phyloP scores from a whole-genome alignment of 441 rosid species.

The Erysimum cheiri region DNA sequence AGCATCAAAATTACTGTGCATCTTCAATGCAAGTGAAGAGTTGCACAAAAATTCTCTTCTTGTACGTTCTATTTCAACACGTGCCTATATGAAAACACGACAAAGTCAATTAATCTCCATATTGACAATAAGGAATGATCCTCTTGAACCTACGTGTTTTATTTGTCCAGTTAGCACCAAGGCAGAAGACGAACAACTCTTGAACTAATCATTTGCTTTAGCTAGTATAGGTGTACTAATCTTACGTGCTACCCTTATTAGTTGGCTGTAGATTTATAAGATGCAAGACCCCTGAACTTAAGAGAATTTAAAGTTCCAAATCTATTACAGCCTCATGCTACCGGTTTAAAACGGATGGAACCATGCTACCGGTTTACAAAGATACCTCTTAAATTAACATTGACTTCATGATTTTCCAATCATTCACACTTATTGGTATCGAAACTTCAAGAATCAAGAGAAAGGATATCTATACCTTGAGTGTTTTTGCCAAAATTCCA shows the following conservation, averaged over 20 bases:
- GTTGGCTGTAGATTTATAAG: conserved; percentile 15
- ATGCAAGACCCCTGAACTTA: conserved; percentile 8
- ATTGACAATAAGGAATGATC: conserved; percentile 25
- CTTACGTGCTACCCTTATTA: conserved; percentile 17
- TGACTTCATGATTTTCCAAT: background rate
- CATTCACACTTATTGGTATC: conserved; percentile 8
- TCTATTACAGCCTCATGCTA: conserved; percentile 14
- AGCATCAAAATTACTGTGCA: conserved; percentile 93
- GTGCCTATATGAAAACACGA: conserved; percentile 56
- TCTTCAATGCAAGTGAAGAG: conserved; percentile 73
- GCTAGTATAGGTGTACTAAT: conserved; percentile 4
- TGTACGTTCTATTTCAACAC: conserved; percentile 80
- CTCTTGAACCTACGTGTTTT: conserved; percentile 13
- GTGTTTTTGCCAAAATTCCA: conserved; percentile 82
- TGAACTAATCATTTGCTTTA: background rate
- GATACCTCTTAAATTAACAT: conserved; percentile 12
- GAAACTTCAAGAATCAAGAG: conserved; percentile 31
- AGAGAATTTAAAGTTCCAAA: conserved; percentile 5
- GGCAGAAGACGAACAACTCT: conserved; percentile 19
- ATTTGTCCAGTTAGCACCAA: conserved; percentile 8
- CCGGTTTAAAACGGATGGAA: background rate
- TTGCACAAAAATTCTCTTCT: conserved; percentile 73
- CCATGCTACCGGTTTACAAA: conserved; percentile 6
- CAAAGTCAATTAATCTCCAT: conserved; percentile 22
- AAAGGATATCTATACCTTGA: conserved; percentile 67